Conservation (phyloP, 371 early-diverging fungal genomes). For the Chytridiales sp. region DNA sequence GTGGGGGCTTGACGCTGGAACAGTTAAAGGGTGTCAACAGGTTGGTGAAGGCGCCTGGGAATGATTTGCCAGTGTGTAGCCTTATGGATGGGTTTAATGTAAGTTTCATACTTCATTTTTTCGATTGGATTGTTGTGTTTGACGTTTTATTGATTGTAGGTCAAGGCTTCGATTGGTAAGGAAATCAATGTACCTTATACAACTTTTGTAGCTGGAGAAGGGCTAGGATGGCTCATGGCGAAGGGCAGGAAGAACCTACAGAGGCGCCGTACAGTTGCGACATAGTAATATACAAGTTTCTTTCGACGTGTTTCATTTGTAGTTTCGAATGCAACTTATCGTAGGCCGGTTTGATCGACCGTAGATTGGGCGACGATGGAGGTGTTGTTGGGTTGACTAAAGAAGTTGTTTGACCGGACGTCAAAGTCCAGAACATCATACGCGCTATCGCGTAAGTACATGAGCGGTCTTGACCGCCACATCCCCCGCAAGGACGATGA, state of each 20-base stretch:
- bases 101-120: not conserved
- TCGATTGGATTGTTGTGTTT: constrained; percentile 4
- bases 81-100: constrained; percentile 35
- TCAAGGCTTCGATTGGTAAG: constrained; percentile 13
- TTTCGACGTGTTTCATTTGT: too few species aligned
- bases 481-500: too few species aligned
- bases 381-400: too few species aligned
- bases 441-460: too few species aligned
- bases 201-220: constrained; percentile 18
- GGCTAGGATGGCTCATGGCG: constrained; percentile 22
- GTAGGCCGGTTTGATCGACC: too few species aligned
- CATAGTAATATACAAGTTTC: too few species aligned
- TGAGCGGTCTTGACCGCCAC: too few species aligned
- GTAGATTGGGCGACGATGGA: too few species aligned
- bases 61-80: constrained; percentile 35
- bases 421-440: too few species aligned
- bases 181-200: constrained; percentile 18
- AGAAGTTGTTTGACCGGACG: too few species aligned
- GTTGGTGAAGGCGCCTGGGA: constrained; percentile 59
- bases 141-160: not conserved
- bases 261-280: too few species aligned
- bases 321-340: too few species aligned
- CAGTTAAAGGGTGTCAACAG: constrained; percentile 57
- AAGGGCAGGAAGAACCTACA: not conserved
- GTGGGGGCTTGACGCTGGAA: constrained; percentile 46